Evolutionary conservation across 2,329 filamentous ascomycete species (phyloP), one percentile per base, ranked within the genome.

Genomic region (Pseudogymnoascus sp.): DNA sequence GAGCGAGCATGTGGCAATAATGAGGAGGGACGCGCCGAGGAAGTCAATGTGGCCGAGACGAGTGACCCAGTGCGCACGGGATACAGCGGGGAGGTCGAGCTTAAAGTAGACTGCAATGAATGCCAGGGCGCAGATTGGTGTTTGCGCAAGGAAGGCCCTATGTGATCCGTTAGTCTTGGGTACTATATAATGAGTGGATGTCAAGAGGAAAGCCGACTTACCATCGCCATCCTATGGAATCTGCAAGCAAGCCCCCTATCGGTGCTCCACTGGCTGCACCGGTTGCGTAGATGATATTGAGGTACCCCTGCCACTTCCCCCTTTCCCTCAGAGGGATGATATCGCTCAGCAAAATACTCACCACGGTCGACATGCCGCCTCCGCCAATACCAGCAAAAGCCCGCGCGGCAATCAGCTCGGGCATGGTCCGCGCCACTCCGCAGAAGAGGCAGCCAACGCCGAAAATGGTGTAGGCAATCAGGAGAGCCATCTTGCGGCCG

Each of bases 151-250:
- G 70, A 94, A 93, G 0, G 88, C 82, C 87, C 83, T 85, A 21
- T 33, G 21, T 31, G n/a, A 13, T 29, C 45, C 15, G 25, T 63
- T 42, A 63, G 61, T 65, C 29, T 13, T 13, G 2, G 15, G 4
- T 10, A 55, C 27, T 33, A 33, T 5, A 39, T 61, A 62, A 62
- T 9, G 21, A 45, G 40, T 36, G 59, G 12, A 13, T 13, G 58
- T 55, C 48, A 31, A 60, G 45, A 61, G 40, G 64, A 60, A 61
- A 62, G 61, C 42, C 25, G 36, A 70, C 77, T 70, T 74, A 85
- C 86, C 87, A 91, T 66, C 89, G 78, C 89, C 89, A 92, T 35
- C 88, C 87, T 60, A 92, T 80, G 4, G 79, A 83, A 72, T 92
- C 88, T 0, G 87, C 83, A n/a, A 92, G 72, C 5, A 89, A 72